phyloP scores from a whole-genome alignment of 2,329 filamentous ascomycete genomes.

The Monosporascus sp. region DNA sequence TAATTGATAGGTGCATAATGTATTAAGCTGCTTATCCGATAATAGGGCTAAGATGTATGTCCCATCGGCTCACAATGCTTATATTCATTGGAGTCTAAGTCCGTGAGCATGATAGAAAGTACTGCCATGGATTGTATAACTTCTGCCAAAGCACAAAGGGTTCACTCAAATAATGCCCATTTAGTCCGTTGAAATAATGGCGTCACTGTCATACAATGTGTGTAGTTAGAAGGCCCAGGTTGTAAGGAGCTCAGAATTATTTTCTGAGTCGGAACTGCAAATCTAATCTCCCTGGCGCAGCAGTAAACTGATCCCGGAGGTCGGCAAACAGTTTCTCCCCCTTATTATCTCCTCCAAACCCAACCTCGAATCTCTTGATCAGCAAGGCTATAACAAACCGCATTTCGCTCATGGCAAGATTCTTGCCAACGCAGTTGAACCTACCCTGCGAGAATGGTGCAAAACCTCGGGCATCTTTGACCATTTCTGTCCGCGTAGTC shows the following conservation, averaged over 20 bases:
- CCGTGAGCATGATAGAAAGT: no score
- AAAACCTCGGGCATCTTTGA: slow-evolving; percentile 7
- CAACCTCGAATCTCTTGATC: slow-evolving; percentile 10
- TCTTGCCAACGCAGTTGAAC: slow-evolving; percentile 11
- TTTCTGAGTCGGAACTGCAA: slow-evolving; percentile 7
- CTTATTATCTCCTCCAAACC: slow-evolving; percentile 6
- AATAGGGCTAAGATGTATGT: no score
- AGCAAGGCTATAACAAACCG: slow-evolving; percentile 11
- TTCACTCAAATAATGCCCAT: no score
- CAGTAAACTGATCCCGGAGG: slow-evolving; percentile 13
- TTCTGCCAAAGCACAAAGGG: no score
- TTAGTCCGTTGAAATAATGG: no score
- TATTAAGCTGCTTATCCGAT: no score
- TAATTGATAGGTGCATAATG: no score
- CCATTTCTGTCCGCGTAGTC: slow-evolving; percentile 10
- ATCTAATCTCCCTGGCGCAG: slow-evolving; percentile 7
- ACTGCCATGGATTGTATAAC: no score
- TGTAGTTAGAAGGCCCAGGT: no score
- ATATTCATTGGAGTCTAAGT: no score
- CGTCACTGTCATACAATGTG: no score
- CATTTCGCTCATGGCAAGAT: slow-evolving; percentile 14
- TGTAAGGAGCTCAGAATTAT: neutral
- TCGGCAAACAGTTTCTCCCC: slow-evolving; percentile 9
- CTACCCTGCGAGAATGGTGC: slow-evolving; percentile 8
- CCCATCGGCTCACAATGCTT: no score